Evolutionary conservation across 768 basidiomycete species (phyloP).

Genomic region (Plicaturopsis crispa): DNA sequence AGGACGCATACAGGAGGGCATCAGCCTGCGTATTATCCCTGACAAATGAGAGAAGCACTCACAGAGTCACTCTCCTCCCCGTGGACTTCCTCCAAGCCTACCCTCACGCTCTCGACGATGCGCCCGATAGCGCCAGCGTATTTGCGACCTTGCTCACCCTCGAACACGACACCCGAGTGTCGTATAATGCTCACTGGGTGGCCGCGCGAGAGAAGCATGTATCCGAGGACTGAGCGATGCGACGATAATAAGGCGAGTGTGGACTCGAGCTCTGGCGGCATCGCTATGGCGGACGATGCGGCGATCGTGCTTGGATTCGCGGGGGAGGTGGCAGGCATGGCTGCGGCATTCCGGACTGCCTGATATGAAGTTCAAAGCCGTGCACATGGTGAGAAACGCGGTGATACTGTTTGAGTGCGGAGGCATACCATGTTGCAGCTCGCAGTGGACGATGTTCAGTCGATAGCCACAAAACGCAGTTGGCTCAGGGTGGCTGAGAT

Average conservation of each 20-base stretch:
- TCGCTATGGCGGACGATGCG: constrained; percentile 17
- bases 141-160: constrained; percentile 73
- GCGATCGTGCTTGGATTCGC: constrained; percentile 12
- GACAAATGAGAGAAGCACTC: constrained; percentile 18
- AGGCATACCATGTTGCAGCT: too few relatives aligned
- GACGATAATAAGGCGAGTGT: constrained; percentile 70
- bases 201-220: constrained; percentile 73
- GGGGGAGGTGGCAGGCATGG: constrained; percentile 15
- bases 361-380: too few relatives aligned
- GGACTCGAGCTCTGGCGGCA: constrained; percentile 78
- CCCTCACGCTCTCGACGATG: constrained; percentile 74
- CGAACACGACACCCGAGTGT: constrained; percentile 79
- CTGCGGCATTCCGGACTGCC: too few relatives aligned
- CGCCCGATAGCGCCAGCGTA: constrained; percentile 66
- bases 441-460: too few relatives aligned
- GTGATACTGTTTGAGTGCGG: too few relatives aligned
- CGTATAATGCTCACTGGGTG: constrained; percentile 74
- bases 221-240: constrained; percentile 81
- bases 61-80: constrained; percentile 55
- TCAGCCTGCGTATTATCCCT: constrained; percentile 1
- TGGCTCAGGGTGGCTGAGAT: too few relatives aligned
- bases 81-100: constrained; percentile 73
- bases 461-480: too few relatives aligned
- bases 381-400: too few relatives aligned
- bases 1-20: constrained; percentile 1